These are phyloP conservation scores for Mycosarcoma maydis DNA, from an alignment of 1,284 basidiomycete species.

Conservation along the genomic window DNA sequence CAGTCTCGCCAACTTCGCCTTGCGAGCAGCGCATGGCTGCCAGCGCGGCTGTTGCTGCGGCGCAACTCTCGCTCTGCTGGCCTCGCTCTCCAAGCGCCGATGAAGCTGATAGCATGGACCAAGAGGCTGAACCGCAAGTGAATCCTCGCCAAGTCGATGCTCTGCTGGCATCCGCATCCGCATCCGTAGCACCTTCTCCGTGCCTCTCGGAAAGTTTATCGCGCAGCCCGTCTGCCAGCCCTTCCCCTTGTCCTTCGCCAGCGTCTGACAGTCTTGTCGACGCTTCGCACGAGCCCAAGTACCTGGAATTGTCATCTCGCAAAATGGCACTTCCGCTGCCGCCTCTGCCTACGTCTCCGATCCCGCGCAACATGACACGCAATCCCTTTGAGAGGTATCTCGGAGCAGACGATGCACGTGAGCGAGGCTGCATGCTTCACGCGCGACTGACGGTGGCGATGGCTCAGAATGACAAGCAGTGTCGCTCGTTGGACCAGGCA, in stretches of 20 bases:
- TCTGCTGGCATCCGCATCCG: background rate
- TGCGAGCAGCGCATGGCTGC: constrained; percentile 18
- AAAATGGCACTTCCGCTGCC: constrained; percentile 21
- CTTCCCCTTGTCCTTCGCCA: constrained; percentile 36
- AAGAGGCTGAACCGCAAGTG: too few species aligned
- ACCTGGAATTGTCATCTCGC: constrained; percentile 1
- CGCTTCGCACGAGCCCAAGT: background rate
- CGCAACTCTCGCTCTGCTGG: constrained; percentile 13
- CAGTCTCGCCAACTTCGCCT: constrained; percentile 32
- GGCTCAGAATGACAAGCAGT: constrained; percentile 1
- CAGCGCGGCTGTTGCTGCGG: constrained; percentile 5
- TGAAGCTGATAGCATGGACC: too few species aligned
- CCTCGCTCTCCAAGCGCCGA: background rate
- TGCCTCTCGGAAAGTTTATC: constrained; percentile 32
- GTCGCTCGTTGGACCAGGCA: background rate
- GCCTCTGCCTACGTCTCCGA: constrained; percentile 37
- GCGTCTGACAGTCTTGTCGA: constrained; percentile 1
- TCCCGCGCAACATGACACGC: constrained; percentile 45
- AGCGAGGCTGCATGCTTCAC: constrained; percentile 2
- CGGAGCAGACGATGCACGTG: constrained; percentile 1
- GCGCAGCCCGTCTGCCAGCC: constrained; percentile 32
- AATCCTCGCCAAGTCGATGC: background rate
- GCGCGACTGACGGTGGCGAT: constrained; percentile 6
- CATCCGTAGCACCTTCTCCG: constrained; percentile 19
- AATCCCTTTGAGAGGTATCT: constrained; percentile 46